Evolutionary conservation across 371 early-diverging fungal genomes (phyloP), one percentile per base, ranked within the genome.

Genomic region (Mucor mucedo): DNA sequence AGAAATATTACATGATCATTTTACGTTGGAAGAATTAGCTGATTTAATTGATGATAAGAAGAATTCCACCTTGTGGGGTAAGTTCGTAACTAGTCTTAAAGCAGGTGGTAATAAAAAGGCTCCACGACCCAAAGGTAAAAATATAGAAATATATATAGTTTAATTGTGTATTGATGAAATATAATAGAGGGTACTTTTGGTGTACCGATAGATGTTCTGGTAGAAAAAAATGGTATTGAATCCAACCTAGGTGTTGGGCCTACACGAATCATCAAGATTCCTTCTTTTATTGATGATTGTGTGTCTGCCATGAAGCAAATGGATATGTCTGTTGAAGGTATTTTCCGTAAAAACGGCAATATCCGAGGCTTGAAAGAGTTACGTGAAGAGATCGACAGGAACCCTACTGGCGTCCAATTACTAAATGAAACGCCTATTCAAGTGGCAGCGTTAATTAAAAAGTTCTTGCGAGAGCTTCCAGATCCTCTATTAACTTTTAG

Each of bases 331-430:
- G 87, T 92, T 4, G 97, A 97, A 73, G 98, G 98, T 8, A 91
- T 97, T 9, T 98, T 98, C 83, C 87, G 98, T 60, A 97, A 96
- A 75, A 97, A 95, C 69, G 98, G 98, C 9, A 97, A 97, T 68
- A 95, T 97, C 66, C 82, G 92, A 60, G 75, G 91, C 42, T 79
- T 97, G 52, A 93, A 93, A 57, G 92, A 91, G 30, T 60, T 95
- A 42, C 80, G 85, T 10, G 97, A 96, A 29, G 79, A 87, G 0
- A 86, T 88, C 13, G 96, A 97, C 68, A 85, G 78, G 60, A 91
- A 94, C 67, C 91, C 92, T 11, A 63, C 83, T 0, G 84, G 87
- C 2, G 83, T 90, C 48, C 70, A 95, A 39, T 59, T 77, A 44
- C 47, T 58, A 16, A 85, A 88, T 42, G 94, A 95, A 35, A 86